phyloP scores from a whole-genome alignment of 2,329 filamentous ascomycete genomes.

The Trichoderma breve region DNA sequence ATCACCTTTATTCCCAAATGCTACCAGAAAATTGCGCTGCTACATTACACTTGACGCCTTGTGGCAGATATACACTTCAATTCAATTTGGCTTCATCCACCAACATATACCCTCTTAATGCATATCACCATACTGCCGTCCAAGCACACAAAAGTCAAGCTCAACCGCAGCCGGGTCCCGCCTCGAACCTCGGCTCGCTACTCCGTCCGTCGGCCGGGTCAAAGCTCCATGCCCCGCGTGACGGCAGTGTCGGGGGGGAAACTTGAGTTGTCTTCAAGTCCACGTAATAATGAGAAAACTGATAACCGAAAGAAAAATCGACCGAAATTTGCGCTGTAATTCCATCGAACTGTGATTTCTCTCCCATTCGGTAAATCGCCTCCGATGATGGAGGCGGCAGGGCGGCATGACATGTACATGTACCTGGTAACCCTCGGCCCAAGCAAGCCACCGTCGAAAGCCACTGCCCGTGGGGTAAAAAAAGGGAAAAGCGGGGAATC shows the following conservation, averaged over 20 bases:
- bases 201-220: neutral
- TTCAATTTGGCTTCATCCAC: neutral
- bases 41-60: neutral
- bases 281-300: neutral
- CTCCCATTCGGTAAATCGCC: neutral
- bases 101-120: neutral
- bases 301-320: neutral
- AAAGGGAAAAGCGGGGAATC: neutral
- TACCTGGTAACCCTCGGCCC: neutral
- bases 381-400: neutral
- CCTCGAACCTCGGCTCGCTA: constrained; percentile 9
- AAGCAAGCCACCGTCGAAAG: neutral
- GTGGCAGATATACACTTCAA: neutral
- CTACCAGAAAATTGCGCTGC: neutral
- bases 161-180: neutral
- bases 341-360: neutral
- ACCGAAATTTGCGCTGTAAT: neutral
- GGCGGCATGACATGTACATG: neutral
- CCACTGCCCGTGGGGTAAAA: constrained; percentile 6
- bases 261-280: neutral
- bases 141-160: neutral
- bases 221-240: neutral
- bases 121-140: neutral
- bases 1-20: neutral
- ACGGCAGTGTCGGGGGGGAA: neutral